Percentiles rank a stretch among this genome's conserved stretches.
Conservation (phyloP, 2,329 filamentous ascomycete species). For the Xylariaceae sp. region DNA sequence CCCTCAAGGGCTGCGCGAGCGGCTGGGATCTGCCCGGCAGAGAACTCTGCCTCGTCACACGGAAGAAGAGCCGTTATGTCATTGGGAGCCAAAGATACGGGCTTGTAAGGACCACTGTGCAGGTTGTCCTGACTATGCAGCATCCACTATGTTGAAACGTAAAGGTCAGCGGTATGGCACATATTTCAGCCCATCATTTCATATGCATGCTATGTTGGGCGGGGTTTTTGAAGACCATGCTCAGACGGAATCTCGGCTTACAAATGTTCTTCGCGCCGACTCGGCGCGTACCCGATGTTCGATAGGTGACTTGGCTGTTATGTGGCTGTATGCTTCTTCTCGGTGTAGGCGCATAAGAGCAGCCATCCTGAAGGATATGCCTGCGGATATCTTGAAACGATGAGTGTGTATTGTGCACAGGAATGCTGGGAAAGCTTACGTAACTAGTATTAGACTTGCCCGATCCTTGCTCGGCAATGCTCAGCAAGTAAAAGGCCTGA, state of each 20-base stretch:
- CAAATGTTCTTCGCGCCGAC: conserved; percentile 53
- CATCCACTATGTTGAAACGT: conserved; percentile 46
- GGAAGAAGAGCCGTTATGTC: conserved; percentile 54
- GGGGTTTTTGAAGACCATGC: conserved; percentile 2
- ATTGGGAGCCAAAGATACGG: conserved; percentile 44
- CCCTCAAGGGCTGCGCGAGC: conserved; percentile 50
- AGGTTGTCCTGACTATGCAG: conserved; percentile 55
- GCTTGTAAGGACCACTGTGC: conserved; percentile 48
- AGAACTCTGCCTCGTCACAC: conserved; percentile 49
- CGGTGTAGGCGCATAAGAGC: conserved; percentile 50
- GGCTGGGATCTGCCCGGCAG: conserved; percentile 40
- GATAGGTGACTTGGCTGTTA: conserved; percentile 34
- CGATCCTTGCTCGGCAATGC: conserved; percentile 55
- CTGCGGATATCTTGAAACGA: conserved; percentile 43
- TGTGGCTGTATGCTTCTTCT: conserved; percentile 48
- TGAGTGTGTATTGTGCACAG: conserved; percentile 1
- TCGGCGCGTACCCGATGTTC: conserved; percentile 46
- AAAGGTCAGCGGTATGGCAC: not conserved
- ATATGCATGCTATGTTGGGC: no score
- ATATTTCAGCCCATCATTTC: no score
- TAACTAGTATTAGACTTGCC: conserved; percentile 50
- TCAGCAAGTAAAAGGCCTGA: conserved; percentile 55
- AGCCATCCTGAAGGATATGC: conserved; percentile 53
- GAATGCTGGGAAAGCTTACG: conserved; percentile 32
- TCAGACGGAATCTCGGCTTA: no score